Evolutionary conservation across 2,329 filamentous ascomycete genomes (phyloP).

Genomic region (Cercospora sp.): DNA sequence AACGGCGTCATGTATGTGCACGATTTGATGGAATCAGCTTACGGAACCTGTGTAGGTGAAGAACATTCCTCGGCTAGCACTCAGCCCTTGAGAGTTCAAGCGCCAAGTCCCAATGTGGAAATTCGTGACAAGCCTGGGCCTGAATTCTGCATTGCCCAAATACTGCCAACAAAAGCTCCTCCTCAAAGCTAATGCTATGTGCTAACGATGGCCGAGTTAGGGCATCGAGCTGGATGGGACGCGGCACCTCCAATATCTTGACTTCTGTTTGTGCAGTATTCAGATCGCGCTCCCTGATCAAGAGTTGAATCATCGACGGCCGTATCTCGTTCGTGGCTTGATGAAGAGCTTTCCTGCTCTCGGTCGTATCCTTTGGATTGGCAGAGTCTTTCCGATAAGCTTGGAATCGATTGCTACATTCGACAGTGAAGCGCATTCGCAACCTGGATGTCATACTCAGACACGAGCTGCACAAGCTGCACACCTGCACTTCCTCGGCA

Average conservation of each 20-base stretch:
- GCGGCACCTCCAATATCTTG: background rate
- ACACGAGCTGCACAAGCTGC: no score
- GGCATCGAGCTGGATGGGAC: background rate
- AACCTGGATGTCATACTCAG: no score
- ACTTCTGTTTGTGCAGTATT: background rate
- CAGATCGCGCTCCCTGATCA: no score
- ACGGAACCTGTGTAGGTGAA: no score
- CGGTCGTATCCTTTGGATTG: background rate
- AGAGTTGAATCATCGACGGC: no score
- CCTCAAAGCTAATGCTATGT: background rate
- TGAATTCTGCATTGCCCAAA: background rate
- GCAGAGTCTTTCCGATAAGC: background rate
- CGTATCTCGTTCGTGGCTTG: background rate
- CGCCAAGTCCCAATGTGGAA: background rate
- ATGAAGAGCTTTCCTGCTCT: background rate
- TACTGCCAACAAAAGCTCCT: background rate
- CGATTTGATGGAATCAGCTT: no score
- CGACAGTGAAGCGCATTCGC: no score
- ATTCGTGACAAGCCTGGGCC: background rate
- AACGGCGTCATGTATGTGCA: background rate
- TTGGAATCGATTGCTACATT: no score
- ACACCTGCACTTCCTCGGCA: no score
- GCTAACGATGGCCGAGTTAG: background rate
- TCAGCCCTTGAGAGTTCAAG: background rate
- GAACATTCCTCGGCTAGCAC: background rate